phyloP scores from a whole-genome alignment of 2,329 filamentous ascomycete species.

The Aspergillus persii region DNA sequence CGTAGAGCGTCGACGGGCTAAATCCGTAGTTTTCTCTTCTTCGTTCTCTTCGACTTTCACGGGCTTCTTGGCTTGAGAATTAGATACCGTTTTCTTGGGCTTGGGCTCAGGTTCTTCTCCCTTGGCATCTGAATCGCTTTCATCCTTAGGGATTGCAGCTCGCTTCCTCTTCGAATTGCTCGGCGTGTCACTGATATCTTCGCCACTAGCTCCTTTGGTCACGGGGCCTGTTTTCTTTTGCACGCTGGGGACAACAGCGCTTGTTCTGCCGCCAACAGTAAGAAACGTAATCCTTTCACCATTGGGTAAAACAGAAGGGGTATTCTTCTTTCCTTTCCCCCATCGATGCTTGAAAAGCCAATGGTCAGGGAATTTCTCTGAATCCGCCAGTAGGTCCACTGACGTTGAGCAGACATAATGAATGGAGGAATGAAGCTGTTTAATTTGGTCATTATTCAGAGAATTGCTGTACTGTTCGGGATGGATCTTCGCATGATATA shows the following conservation, averaged over 20 bases:
- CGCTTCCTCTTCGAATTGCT: conserved; percentile 34
- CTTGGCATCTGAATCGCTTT: conserved; percentile 5
- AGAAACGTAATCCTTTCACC: conserved; percentile 83
- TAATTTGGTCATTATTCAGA: conserved; percentile 69
- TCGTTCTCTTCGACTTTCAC: conserved; percentile 25
- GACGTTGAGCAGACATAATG: conserved; percentile 77
- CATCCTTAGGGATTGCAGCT: conserved; percentile 27
- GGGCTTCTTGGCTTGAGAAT: conserved; percentile 19
- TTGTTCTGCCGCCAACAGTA: conserved; percentile 87
- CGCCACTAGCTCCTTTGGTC: conserved; percentile 49
- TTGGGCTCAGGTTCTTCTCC: conserved; percentile 16
- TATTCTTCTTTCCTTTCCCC: conserved; percentile 79
- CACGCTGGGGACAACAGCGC: conserved; percentile 77
- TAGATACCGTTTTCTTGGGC: conserved; percentile 25
- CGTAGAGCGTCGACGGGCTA: conserved; percentile 30
- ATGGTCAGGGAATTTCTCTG: conserved; percentile 75
- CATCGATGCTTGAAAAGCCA: conserved; percentile 90
- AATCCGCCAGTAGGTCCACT: conserved; percentile 75
- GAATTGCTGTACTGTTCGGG: conserved; percentile 91
- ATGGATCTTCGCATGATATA: conserved; percentile 85
- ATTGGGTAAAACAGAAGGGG: conserved; percentile 67
- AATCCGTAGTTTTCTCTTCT: conserved; percentile 9
- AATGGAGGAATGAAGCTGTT: conserved; percentile 68
- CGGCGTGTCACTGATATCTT: conserved; percentile 21
- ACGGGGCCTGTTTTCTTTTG: conserved; percentile 77